Conservation (phyloP, 345 rosid genomes). For the Psidium guajava region DNA sequence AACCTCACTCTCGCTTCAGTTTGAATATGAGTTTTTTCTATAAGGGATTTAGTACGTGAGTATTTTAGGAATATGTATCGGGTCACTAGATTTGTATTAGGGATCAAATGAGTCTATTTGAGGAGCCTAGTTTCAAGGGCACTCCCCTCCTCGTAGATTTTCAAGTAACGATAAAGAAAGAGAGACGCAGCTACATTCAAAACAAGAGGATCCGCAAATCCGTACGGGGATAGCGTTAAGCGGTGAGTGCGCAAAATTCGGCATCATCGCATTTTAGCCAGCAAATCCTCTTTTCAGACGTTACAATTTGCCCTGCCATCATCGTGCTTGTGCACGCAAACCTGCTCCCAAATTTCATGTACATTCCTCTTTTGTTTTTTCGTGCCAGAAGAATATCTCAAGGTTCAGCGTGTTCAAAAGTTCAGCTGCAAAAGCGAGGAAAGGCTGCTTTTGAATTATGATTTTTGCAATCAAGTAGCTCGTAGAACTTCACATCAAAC, state of each 20-base stretch:
- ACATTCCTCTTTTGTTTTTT: not conserved
- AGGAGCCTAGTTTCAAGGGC: not conserved
- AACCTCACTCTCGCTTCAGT: too few species aligned
- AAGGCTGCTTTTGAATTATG: not conserved
- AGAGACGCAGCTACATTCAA: not conserved
- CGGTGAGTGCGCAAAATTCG: not conserved
- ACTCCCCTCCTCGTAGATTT: not conserved
- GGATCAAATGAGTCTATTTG: too few species aligned
- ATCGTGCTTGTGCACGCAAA: not conserved
- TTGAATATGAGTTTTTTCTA: too few species aligned
- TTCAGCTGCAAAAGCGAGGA: not conserved
- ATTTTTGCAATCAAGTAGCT: not conserved
- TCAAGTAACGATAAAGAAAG: not conserved
- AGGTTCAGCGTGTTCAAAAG: not conserved
- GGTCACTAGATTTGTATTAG: too few species aligned
- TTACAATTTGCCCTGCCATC: not conserved
- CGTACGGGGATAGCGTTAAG: not conserved
- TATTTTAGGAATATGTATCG: too few species aligned
- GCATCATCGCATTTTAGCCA: not conserved
- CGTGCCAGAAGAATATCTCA: not conserved
- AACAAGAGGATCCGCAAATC: not conserved
- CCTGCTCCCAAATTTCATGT: not conserved
- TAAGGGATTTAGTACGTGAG: too few species aligned
- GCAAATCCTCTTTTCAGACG: not conserved
- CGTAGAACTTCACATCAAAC: not conserved